A percentile compares a stretch with the other conserved stretches of the same genome.
Evolutionary conservation across 2,329 filamentous ascomycete genomes (phyloP).

Genomic region (Fusarium mangiferae): DNA sequence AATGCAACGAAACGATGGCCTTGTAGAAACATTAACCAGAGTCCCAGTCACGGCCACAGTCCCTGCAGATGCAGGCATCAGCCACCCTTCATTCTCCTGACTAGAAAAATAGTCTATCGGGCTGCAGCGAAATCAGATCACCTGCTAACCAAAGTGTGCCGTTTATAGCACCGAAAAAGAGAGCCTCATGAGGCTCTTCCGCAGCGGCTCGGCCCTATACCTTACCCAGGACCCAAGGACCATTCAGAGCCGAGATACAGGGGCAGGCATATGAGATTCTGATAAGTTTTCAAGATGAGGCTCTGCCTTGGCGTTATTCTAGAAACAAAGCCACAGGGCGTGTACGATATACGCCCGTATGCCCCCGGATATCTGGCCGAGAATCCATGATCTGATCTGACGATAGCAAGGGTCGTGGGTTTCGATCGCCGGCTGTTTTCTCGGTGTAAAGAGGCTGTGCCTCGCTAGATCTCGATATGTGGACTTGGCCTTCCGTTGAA

Average conservation of each 20-base stretch:
- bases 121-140: slow-evolving; percentile 4
- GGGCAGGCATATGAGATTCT: slow-evolving; percentile 1
- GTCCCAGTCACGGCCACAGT: background rate
- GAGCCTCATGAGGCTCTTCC: slow-evolving; percentile 8
- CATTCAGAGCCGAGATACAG: background rate
- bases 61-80: slow-evolving; percentile 9
- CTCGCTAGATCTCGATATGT: slow-evolving; percentile 14
- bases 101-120: background rate
- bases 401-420: background rate
- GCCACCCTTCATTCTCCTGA: background rate
- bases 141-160: background rate
- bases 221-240: background rate
- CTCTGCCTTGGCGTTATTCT: background rate
- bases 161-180: background rate
- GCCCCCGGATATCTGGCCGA: slow-evolving; percentile 30
- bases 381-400: slow-evolving; percentile 34
- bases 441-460: slow-evolving; percentile 16
- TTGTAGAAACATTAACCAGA: background rate
- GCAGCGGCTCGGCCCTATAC: slow-evolving; percentile 20
- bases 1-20: background rate
- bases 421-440: slow-evolving; percentile 28
- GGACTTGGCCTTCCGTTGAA: slow-evolving; percentile 24
- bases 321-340: background rate
- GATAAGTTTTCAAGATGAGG: slow-evolving; percentile 1
- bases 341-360: slow-evolving; percentile 1